These are phyloP conservation scores for Nyctanthes arbortristis DNA, from an alignment of 257 asterid species.

Conservation along the genomic window DNA sequence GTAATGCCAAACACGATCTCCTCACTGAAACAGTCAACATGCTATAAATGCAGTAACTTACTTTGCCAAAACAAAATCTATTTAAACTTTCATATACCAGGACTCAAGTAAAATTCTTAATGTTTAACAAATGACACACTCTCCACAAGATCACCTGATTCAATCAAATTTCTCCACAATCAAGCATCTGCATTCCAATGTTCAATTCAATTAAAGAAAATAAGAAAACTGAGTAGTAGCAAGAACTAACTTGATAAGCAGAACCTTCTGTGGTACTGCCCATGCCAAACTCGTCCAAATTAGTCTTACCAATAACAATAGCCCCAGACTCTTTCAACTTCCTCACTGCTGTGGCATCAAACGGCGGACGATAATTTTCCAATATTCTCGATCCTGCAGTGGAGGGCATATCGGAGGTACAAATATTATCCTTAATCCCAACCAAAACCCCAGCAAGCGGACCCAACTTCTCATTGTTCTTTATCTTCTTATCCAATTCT, in stretches of 20 bases:
- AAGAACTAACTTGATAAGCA: constrained; percentile 64
- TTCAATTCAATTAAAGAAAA: background rate
- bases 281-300: constrained; percentile 99
- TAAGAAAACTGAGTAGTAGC: background rate
- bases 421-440: constrained; percentile 90
- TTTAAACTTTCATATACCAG: background rate
- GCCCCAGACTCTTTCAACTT: constrained; percentile 81
- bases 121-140: background rate
- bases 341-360: constrained; percentile 86
- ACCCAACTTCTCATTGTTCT: constrained; percentile 59
- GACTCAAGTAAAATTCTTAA: background rate
- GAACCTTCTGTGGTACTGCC: constrained; percentile 96
- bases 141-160: background rate
- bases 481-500: constrained; percentile 64
- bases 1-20: background rate
- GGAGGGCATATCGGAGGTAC: constrained; percentile 85
- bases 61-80: background rate
- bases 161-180: background rate
- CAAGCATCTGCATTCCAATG: background rate
- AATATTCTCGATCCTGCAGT: constrained; percentile 87
- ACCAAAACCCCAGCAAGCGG: constrained; percentile 85
- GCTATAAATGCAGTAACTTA: background rate
- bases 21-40: background rate
- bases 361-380: constrained; percentile 82
- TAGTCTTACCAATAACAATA: constrained; percentile 85